Conservation (phyloP, 129 eudicot species). For the Sambucus nigra region DNA sequence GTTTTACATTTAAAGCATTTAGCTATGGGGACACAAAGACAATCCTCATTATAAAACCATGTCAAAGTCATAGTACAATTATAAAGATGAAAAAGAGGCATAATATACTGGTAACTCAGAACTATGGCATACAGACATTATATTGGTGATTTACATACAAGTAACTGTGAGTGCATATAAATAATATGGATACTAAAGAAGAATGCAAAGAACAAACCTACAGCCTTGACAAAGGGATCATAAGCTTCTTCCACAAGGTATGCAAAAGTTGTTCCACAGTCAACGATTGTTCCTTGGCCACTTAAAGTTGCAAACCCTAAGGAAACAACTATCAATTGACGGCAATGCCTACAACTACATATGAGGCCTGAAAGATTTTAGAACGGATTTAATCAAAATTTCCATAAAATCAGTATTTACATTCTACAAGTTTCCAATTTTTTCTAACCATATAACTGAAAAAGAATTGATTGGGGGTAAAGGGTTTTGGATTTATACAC, state of each 20-base stretch:
- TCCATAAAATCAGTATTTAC: neutral
- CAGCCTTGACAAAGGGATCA: conserved; percentile 79
- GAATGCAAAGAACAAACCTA: conserved; percentile 42
- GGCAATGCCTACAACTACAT: conserved; percentile 75
- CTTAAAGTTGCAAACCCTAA: conserved; percentile 64
- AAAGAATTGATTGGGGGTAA: neutral
- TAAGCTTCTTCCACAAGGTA: conserved; percentile 88
- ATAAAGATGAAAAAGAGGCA: too few relatives aligned
- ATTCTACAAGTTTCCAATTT: neutral
- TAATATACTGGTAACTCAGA: too few relatives aligned
- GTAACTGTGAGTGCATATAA: too few relatives aligned
- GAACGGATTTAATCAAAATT: conserved; percentile 6
- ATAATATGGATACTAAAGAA: too few relatives aligned
- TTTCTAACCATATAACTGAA: neutral
- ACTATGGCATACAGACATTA: too few relatives aligned
- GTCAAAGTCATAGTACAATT: too few relatives aligned
- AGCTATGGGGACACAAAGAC: too few relatives aligned
- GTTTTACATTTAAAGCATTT: too few relatives aligned
- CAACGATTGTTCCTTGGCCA: conserved; percentile 82
- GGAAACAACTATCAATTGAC: conserved; percentile 81
- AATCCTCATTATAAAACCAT: too few relatives aligned
- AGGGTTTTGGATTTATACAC: too few relatives aligned
- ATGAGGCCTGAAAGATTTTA: conserved; percentile 72
- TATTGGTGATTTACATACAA: too few relatives aligned
- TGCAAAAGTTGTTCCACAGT: conserved; percentile 95